A percentile compares a stretch with the other conserved stretches of the same genome.
Conservation (phyloP, 495 filamentous ascomycete genomes). For the Darksidea phi region DNA sequence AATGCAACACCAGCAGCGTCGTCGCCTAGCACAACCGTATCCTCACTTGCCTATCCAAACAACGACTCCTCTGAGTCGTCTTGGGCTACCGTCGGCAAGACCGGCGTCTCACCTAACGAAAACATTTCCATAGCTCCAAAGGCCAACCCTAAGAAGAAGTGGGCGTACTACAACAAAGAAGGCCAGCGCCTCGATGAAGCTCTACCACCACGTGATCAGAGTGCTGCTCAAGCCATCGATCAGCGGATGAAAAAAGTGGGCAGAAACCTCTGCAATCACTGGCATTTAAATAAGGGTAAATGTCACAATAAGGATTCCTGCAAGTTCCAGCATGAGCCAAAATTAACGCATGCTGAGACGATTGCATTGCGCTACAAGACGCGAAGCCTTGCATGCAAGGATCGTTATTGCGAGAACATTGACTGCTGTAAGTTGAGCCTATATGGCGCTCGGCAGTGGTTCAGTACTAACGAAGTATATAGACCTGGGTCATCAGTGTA, state of each 20-base stretch:
- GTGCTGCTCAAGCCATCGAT: slow-evolving; percentile 32
- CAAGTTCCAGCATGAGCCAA: slow-evolving; percentile 40
- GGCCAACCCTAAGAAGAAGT: slow-evolving; percentile 23
- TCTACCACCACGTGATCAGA: slow-evolving; percentile 33
- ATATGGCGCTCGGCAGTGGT: neutral
- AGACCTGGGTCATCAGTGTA: slow-evolving; percentile 30
- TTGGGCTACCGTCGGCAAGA: slow-evolving; percentile 42
- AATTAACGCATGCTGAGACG: slow-evolving; percentile 34
- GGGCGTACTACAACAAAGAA: slow-evolving; percentile 38
- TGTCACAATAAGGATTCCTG: slow-evolving; percentile 38
- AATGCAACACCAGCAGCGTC: neutral
- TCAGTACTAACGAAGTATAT: neutral
- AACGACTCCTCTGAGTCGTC: slow-evolving; percentile 17
- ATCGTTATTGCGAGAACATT: slow-evolving; percentile 33
- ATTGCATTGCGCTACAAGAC: slow-evolving; percentile 41
- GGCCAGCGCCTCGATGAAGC: slow-evolving; percentile 39
- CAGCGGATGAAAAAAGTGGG: slow-evolving; percentile 31
- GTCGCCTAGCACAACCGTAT: slow-evolving; percentile 8
- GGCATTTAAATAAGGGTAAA: slow-evolving; percentile 40
- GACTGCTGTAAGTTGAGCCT: slow-evolving; percentile 35
- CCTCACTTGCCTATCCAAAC: slow-evolving; percentile 1
- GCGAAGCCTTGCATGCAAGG: slow-evolving; percentile 22
- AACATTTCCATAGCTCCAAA: slow-evolving; percentile 39
- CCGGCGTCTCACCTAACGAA: slow-evolving; percentile 27
- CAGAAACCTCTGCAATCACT: slow-evolving; percentile 43